Percentiles rank a stretch among this genome's conserved stretches.
phyloP scores from a whole-genome alignment of 2,329 filamentous ascomycete genomes.

The Diaporthe eres region DNA sequence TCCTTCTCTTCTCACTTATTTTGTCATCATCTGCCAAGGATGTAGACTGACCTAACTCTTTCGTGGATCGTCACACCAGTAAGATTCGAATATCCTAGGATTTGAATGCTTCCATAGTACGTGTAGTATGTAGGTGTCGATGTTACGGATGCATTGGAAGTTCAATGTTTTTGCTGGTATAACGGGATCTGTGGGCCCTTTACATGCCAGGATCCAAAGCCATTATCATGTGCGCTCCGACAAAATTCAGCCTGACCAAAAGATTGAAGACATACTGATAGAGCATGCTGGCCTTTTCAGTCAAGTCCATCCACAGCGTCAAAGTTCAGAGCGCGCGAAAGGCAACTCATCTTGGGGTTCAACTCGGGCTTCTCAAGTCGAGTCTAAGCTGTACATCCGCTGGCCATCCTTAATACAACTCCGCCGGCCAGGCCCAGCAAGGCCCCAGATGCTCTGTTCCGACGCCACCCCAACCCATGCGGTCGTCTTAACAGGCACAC shows the following conservation, averaged over 20 bases:
- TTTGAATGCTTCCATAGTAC: too few species aligned
- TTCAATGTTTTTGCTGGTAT: too few species aligned
- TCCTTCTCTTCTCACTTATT: neutral
- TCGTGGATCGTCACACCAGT: neutral
- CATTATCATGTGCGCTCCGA: too few species aligned
- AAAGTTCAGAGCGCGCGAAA: neutral
- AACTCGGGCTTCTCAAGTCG: neutral
- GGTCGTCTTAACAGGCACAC: neutral
- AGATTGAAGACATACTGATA: too few species aligned
- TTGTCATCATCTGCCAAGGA: fast-evolving
- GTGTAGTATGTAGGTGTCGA: too few species aligned
- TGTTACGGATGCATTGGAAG: too few species aligned
- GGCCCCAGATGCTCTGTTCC: constrained; percentile 2
- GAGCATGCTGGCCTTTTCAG: neutral
- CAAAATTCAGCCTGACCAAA: too few species aligned
- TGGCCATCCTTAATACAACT: neutral
- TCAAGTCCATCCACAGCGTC: neutral
- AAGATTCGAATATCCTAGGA: neutral
- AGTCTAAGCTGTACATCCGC: neutral
- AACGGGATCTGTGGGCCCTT: too few species aligned
- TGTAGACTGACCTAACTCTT: neutral
- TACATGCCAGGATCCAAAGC: too few species aligned
- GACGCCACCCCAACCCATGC: neutral
- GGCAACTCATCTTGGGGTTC: neutral
- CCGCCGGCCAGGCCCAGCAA: neutral